Evolutionary conservation across 169 alveolate genomes (phyloP).

Genomic region (Plasmodium coatneyi): DNA sequence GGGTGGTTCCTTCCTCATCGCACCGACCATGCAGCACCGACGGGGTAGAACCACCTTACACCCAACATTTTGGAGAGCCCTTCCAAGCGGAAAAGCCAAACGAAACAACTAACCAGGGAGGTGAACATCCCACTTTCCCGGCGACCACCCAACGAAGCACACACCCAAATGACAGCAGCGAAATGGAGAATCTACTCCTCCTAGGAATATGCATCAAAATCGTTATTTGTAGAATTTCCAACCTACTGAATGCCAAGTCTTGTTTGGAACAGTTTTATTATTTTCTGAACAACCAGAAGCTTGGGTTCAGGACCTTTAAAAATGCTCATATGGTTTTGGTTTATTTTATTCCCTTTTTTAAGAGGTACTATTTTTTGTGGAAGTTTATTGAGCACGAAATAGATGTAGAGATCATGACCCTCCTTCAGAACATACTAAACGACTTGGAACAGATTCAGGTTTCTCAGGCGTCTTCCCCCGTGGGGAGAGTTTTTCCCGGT

Average conservation of each 20-base stretch:
- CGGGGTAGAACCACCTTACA: not conserved
- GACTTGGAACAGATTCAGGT: constrained; percentile 31
- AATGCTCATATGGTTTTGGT: constrained; percentile 32
- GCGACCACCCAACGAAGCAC: not conserved
- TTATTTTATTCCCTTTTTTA: constrained; percentile 57
- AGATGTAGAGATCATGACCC: constrained; percentile 23
- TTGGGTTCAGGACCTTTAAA: constrained; percentile 40
- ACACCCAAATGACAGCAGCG: not conserved
- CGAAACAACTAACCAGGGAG: not conserved
- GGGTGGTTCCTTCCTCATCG: not conserved
- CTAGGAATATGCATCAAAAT: constrained; percentile 63
- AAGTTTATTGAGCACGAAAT: constrained; percentile 66
- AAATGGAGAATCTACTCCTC: constrained; percentile 21
- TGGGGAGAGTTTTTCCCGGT: not conserved
- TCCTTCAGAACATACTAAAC: constrained; percentile 10
- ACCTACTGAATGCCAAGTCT: constrained; percentile 35
- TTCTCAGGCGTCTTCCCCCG: not conserved
- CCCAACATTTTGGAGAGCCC: not conserved
- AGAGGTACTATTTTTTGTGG: constrained; percentile 60
- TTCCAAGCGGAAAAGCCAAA: not conserved
- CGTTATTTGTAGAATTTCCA: constrained; percentile 42
- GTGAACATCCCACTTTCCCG: not conserved
- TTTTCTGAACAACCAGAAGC: constrained; percentile 17
- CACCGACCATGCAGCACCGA: not conserved
- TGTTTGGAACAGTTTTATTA: constrained; percentile 56